A percentile compares a stretch with the other conserved stretches of the same genome.
These are phyloP conservation scores for Xylariaceae sp. DNA, from an alignment of 2,329 filamentous ascomycete genomes.

Conservation along the genomic window DNA sequence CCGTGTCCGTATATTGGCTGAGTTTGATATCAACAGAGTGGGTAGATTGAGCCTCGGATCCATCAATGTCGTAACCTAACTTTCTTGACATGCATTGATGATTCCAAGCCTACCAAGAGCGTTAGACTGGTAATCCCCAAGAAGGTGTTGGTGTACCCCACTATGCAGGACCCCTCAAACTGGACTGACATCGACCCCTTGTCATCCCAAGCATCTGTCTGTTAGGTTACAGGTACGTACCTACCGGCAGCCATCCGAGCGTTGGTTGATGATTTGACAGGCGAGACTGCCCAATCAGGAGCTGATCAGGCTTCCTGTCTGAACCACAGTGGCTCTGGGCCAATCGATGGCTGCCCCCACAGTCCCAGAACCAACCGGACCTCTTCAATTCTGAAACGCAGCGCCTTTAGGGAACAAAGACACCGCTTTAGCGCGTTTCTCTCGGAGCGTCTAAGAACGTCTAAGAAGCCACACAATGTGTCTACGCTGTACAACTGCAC, in stretches of 20 bases:
- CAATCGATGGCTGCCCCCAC: conserved; percentile 8
- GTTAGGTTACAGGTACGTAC: neutral
- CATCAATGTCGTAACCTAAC: no score
- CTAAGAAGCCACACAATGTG: no score
- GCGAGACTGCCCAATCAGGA: conserved; percentile 8
- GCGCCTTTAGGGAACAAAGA: neutral
- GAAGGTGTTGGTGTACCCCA: no score
- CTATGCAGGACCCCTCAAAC: no score
- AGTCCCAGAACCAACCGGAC: conserved; percentile 4
- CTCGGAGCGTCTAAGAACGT: no score
- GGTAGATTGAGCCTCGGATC: neutral
- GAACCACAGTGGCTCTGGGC: conserved; percentile 1
- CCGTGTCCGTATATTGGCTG: no score
- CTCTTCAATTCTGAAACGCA: neutral
- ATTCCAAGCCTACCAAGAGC: no score
- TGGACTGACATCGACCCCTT: neutral
- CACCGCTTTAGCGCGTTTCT: no score
- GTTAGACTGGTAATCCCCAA: no score
- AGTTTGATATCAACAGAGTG: neutral
- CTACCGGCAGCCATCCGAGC: neutral
- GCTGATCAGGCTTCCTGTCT: conserved; percentile 3
- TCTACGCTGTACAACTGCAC: no score
- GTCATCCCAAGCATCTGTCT: neutral
- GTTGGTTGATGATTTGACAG: neutral
- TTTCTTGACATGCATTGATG: no score